phyloP scores from a whole-genome alignment of 495 filamentous ascomycete genomes.

The Penicillium paradoxum region DNA sequence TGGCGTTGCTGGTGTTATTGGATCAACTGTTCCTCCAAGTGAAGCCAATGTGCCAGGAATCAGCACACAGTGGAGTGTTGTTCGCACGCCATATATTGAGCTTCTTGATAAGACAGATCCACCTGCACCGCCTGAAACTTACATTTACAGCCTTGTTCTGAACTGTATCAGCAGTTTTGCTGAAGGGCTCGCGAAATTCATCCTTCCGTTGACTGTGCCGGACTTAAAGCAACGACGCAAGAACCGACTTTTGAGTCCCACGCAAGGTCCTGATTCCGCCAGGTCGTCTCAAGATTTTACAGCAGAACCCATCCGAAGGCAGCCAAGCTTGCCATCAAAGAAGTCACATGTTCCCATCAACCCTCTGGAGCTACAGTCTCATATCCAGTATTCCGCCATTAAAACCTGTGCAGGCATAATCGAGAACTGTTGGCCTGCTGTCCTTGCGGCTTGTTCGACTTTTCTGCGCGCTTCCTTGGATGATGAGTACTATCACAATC shows the following conservation, averaged over 20 bases:
- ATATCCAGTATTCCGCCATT: slow-evolving; percentile 65
- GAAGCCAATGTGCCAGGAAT: slow-evolving; percentile 67
- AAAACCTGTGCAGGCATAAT: slow-evolving; percentile 74
- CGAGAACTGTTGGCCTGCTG: slow-evolving; percentile 90
- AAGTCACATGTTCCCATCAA: slow-evolving; percentile 68
- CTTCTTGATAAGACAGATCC: slow-evolving; percentile 90
- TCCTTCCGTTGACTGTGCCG: slow-evolving; percentile 81
- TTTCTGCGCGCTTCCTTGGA: slow-evolving; percentile 89
- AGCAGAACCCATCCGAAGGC: slow-evolving; percentile 26
- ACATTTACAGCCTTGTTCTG: slow-evolving; percentile 84
- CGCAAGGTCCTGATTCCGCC: slow-evolving; percentile 35
- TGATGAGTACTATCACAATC: slow-evolving; percentile 86
- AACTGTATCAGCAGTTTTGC: slow-evolving; percentile 84
- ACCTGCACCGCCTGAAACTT: slow-evolving; percentile 79
- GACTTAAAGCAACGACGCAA: slow-evolving; percentile 50
- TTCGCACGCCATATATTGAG: slow-evolving; percentile 85
- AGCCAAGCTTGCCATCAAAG: slow-evolving; percentile 43
- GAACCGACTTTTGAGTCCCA: slow-evolving; percentile 34
- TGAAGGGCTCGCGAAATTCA: slow-evolving; percentile 87
- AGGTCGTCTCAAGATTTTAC: slow-evolving; percentile 39
- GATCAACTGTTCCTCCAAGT: slow-evolving; percentile 61
- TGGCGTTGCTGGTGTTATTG: slow-evolving; percentile 83
- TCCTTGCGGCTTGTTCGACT: slow-evolving; percentile 89
- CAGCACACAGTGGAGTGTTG: slow-evolving; percentile 83
- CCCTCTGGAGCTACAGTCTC: slow-evolving; percentile 65